These are phyloP conservation scores for Cytidiella melzeri DNA, from an alignment of 768 basidiomycete genomes.

Conservation along the genomic window DNA sequence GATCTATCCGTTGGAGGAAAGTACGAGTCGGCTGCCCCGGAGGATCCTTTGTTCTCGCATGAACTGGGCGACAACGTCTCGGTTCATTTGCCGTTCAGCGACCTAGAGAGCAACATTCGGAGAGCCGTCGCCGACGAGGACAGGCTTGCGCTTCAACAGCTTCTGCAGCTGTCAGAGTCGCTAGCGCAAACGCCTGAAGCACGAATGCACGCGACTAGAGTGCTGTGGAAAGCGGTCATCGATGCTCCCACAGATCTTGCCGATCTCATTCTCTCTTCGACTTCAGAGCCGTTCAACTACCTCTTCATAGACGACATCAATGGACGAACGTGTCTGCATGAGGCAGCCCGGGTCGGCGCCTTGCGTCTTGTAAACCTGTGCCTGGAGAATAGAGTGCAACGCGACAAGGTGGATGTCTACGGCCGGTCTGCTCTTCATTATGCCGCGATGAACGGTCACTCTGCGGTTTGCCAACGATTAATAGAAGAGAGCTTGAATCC, in stretches of 20 bases:
- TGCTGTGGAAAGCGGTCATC: conserved; percentile 89
- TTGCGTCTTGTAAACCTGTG: conserved; percentile 75
- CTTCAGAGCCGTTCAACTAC: conserved; percentile 76
- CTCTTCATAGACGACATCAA: conserved; percentile 95
- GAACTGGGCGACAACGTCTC: conserved; percentile 59
- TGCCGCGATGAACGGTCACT: conserved; percentile 89
- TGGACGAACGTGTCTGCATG: conserved; percentile 88
- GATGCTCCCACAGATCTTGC: conserved; percentile 70
- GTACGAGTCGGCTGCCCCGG: conserved; percentile 73
- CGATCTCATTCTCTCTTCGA: conserved; percentile 65
- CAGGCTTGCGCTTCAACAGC: conserved; percentile 54
- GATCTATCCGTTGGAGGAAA: conserved; percentile 69
- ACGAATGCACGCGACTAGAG: conserved; percentile 73
- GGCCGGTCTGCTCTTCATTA: conserved; percentile 94
- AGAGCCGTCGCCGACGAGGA: conserved; percentile 68
- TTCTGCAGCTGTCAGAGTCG: conserved; percentile 63
- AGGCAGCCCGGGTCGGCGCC: conserved; percentile 83
- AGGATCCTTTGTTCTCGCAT: conserved; percentile 62
- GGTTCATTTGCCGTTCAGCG: conserved; percentile 63
- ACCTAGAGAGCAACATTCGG: conserved; percentile 82
- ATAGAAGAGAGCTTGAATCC: conserved; percentile 63
- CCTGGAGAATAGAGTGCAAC: conserved; percentile 63
- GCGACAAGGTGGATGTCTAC: conserved; percentile 79
- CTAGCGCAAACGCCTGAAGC: conserved; percentile 55
- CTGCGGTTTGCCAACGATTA: conserved; percentile 66